Evolutionary conservation across 495 filamentous ascomycete species (phyloP).

Genomic region (Aspergillus wentii): DNA sequence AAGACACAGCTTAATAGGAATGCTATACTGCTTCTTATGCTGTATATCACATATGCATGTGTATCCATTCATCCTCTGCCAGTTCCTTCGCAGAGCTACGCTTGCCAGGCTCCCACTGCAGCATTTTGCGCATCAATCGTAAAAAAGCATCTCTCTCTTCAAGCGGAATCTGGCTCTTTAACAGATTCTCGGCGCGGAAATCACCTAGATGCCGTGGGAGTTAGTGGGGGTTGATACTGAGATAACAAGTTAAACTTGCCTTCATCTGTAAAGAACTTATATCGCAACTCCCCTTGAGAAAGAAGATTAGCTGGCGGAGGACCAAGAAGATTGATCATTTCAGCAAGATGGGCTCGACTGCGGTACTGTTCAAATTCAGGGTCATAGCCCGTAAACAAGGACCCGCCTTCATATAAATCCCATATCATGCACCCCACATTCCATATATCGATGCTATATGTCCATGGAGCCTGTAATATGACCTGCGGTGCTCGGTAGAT

Average conservation of each 20-base stretch:
- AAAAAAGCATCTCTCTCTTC: constrained; percentile 33
- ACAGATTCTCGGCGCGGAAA: constrained; percentile 8
- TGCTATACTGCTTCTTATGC: no score
- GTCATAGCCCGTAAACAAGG: constrained; percentile 23
- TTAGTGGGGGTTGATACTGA: no score
- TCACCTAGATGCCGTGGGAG: constrained; percentile 19
- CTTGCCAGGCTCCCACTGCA: constrained; percentile 24
- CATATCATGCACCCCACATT: constrained; percentile 37
- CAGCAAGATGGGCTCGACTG: constrained; percentile 37
- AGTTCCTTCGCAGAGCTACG: constrained; percentile 19
- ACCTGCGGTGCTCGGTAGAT: constrained; percentile 41
- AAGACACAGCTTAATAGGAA: no score
- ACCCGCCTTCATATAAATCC: constrained; percentile 21
- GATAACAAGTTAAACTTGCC: no score
- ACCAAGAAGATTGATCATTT: constrained; percentile 38
- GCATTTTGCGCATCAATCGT: constrained; percentile 29
- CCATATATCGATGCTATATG: constrained; percentile 39
- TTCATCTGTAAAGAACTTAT: constrained; percentile 13
- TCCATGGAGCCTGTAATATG: constrained; percentile 33
- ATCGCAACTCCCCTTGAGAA: constrained; percentile 13
- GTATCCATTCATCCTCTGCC: constrained; percentile 23
- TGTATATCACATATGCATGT: no score
- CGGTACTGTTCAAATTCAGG: constrained; percentile 23
- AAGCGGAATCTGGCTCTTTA: constrained; percentile 17
- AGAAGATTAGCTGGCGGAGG: constrained; percentile 34